These are phyloP conservation scores for Pichia pseudocactophila DNA, from an alignment of 805 yeast genomes.

Conservation along the genomic window DNA sequence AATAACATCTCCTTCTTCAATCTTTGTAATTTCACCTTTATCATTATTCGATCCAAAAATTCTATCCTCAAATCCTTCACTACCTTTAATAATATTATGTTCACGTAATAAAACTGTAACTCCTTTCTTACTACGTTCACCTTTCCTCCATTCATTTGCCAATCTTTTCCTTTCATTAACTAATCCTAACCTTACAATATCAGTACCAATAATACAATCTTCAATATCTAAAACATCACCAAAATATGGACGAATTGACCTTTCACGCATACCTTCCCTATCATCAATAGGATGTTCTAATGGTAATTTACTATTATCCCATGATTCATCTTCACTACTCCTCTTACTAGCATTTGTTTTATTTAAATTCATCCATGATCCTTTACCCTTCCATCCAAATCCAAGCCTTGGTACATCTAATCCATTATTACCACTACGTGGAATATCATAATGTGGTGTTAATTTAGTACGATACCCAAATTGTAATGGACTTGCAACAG, in stretches of 20 bases:
- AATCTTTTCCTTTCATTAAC: slow-evolving; percentile 55
- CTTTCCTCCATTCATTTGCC: slow-evolving; percentile 27
- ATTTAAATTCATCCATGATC: slow-evolving; percentile 35
- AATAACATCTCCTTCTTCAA: slow-evolving; percentile 23
- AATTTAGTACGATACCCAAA: slow-evolving; percentile 82
- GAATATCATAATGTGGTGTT: slow-evolving; percentile 79
- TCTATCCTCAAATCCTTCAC: slow-evolving; percentile 28
- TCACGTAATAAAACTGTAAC: slow-evolving; percentile 85
- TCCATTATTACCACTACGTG: slow-evolving; percentile 14
- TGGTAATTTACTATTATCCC: slow-evolving; percentile 5
- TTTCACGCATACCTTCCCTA: slow-evolving; percentile 8
- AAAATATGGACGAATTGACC: slow-evolving; percentile 21
- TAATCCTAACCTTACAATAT: slow-evolving; percentile 67
- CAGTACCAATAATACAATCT: slow-evolving; percentile 86
- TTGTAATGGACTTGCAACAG: slow-evolving; percentile 58
- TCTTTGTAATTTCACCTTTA: slow-evolving; percentile 14
- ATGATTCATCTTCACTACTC: background rate
- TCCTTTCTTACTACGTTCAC: slow-evolving; percentile 42
- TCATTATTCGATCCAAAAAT: slow-evolving; percentile 28
- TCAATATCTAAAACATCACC: slow-evolving; percentile 90
- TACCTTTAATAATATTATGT: slow-evolving; percentile 39
- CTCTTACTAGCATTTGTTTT: background rate
- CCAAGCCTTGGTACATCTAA: slow-evolving; percentile 60
- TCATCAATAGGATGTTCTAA: slow-evolving; percentile 5
- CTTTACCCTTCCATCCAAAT: slow-evolving; percentile 79